phyloP scores from a whole-genome alignment of 2,329 filamentous ascomycete species.

The Pezicula rhizophila region DNA sequence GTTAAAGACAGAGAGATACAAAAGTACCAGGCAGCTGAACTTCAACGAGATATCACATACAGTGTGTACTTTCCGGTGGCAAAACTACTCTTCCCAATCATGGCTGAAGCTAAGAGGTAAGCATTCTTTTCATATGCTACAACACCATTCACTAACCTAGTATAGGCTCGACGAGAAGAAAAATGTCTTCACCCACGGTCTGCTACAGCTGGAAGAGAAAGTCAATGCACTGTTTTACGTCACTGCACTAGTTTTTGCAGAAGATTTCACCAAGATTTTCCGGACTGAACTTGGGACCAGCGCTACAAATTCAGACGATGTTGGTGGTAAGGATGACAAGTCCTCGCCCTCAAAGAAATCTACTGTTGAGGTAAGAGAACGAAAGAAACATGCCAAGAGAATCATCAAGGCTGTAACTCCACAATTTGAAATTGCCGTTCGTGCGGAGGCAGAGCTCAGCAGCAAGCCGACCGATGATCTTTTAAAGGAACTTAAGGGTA shows the following conservation, averaged over 20 bases:
- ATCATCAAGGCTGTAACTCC: slow-evolving; percentile 81
- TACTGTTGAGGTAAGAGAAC: slow-evolving; percentile 65
- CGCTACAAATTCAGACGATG: slow-evolving; percentile 13
- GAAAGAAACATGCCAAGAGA: slow-evolving; percentile 78
- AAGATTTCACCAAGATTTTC: slow-evolving; percentile 51
- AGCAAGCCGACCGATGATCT: slow-evolving; percentile 64
- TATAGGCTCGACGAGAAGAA: slow-evolving; percentile 54
- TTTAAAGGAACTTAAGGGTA: slow-evolving; percentile 65
- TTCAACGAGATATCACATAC: slow-evolving; percentile 76
- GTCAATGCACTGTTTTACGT: slow-evolving; percentile 52
- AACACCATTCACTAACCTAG: slow-evolving; percentile 31
- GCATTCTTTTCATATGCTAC: slow-evolving; percentile 31
- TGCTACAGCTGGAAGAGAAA: slow-evolving; percentile 43
- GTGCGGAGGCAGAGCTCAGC: slow-evolving; percentile 75
- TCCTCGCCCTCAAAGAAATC: slow-evolving; percentile 31
- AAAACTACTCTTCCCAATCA: slow-evolving; percentile 67
- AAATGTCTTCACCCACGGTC: slow-evolving; percentile 48
- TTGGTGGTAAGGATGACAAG: slow-evolving; percentile 25
- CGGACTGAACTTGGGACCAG: slow-evolving; percentile 38
- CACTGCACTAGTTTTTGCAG: slow-evolving; percentile 49
- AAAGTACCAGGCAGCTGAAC: slow-evolving; percentile 70
- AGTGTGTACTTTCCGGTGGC: slow-evolving; percentile 87
- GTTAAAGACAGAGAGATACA: slow-evolving; percentile 70
- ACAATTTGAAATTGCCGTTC: slow-evolving; percentile 67
- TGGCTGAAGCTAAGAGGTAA: slow-evolving; percentile 77